phyloP scores from a whole-genome alignment of 495 filamentous ascomycete species.

The Xylaria acuta region DNA sequence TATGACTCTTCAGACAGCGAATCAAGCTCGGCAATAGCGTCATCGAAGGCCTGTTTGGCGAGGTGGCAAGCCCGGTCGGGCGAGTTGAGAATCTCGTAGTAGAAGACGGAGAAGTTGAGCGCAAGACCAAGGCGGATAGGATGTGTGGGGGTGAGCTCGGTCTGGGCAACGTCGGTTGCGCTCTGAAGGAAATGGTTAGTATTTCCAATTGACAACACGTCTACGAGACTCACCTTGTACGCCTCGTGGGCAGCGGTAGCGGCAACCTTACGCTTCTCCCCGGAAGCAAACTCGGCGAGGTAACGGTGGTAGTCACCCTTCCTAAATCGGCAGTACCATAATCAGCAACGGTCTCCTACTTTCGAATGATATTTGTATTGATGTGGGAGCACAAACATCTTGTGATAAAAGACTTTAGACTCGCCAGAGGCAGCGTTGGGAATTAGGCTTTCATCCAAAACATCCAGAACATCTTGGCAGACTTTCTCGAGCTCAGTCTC shows the following conservation, averaged over 20 bases:
- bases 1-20: constrained; percentile 98
- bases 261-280: constrained; percentile 98
- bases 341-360: constrained; percentile 6
- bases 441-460: constrained; percentile 93
- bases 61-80: constrained; percentile 98
- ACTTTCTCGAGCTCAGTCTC: constrained; percentile 97
- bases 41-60: constrained; percentile 99
- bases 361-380: not conserved
- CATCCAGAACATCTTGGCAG: constrained; percentile 97
- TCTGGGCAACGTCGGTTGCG: constrained; percentile 97
- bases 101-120: constrained; percentile 99
- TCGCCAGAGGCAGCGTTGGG: constrained; percentile 98
- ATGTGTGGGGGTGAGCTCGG: constrained; percentile 96
- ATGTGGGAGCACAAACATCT: constrained; percentile 72
- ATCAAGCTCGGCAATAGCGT: constrained; percentile 99
- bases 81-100: constrained; percentile 99
- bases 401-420: constrained; percentile 99
- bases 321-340: constrained; percentile 58
- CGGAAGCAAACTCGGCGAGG: constrained; percentile 97
- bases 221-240: constrained; percentile 79
- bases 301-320: constrained; percentile 99
- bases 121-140: constrained; percentile 98
- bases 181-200: constrained; percentile 60
- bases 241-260: constrained; percentile 97
- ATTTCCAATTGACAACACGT: not conserved